Evolutionary conservation across 2,329 filamentous ascomycete species (phyloP), one percentile per base, ranked within the genome.

Genomic region (Paecilomyces formosus): DNA sequence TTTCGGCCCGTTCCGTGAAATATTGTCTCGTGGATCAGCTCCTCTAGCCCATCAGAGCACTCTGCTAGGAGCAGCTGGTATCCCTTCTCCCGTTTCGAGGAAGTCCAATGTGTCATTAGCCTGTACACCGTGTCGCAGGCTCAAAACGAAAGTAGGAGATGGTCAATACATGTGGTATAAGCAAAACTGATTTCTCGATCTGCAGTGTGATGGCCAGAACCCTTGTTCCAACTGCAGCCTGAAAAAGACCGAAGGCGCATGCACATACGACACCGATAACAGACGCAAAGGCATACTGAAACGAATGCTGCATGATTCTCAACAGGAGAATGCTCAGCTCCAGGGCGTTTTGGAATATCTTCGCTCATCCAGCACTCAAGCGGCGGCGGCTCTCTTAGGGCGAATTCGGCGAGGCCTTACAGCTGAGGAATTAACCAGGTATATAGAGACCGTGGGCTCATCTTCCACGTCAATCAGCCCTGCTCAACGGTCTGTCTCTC

Each of bases 231-330:
- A 21, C n/a, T 55, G 54, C 24, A 18, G 31, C 26, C 35, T 33
- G 15, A 55, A 35, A 35, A 39, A 39, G 18, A 55, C 33, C 30
- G 54, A 45, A 49, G 31, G 39, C 8, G 28, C 54, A 24, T 55
- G 54, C 31, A 39, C 31, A n/a, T 55, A 55, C 33, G 54, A 55
- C 21, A 22, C 26, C 54, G 54, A 55, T 33, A 55, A 55, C 54
- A 35, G 54, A 26, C 54, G 54, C 13, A 55, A 55, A 55, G 54
- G 54, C n/a, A 26, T 55, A 6, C 31, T 55, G n/a, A 55, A 55
- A 21, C 26, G 33, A 26, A 39, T 39, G 54, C 54, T 55, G 15
- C 54, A 35, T 2, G 54, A 55, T 15, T 55, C 54, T 3, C 54
- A 55, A 13, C 54, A 55, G 18, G 54, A 55, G 54, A 55, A 18